Conservation (phyloP, 306 rosid genomes). For the Acacia acuminata region DNA sequence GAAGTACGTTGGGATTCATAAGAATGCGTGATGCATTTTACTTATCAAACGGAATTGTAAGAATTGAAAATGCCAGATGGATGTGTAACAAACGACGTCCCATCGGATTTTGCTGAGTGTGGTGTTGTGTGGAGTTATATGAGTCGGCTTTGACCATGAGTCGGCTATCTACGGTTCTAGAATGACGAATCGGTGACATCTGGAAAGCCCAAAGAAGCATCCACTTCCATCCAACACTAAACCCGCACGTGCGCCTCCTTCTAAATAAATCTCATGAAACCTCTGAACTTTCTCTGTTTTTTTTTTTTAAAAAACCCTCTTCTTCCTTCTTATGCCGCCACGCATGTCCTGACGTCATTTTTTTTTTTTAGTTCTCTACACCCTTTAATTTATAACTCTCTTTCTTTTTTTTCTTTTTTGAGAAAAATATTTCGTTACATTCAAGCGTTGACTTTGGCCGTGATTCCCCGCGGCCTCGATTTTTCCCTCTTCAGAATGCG, state of each 20-base stretch:
- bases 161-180: neutral
- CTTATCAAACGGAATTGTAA: neutral
- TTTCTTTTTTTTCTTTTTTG: too few relatives aligned
- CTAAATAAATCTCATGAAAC: neutral
- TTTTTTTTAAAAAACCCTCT: too few relatives aligned
- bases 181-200: neutral
- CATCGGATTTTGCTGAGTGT: too few relatives aligned
- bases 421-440: neutral
- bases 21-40: neutral
- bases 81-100: too few relatives aligned
- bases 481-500: neutral
- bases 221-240: neutral
- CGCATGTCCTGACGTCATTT: neutral
- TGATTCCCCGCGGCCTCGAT: neutral
- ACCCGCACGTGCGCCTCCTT: conserved; percentile 31
- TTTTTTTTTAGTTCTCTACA: neutral
- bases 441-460: neutral
- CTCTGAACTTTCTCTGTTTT: neutral
- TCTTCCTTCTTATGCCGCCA: neutral
- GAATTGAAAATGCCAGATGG: neutral
- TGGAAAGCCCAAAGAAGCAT: conserved; percentile 34
- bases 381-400: neutral
- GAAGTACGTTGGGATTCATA: too few relatives aligned
- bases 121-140: too few relatives aligned
- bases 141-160: neutral